Percentiles rank a stretch among this genome's conserved stretches.
Conservation (phyloP, 2,329 filamentous ascomycete species). For the Penicillium hesseltinei region DNA sequence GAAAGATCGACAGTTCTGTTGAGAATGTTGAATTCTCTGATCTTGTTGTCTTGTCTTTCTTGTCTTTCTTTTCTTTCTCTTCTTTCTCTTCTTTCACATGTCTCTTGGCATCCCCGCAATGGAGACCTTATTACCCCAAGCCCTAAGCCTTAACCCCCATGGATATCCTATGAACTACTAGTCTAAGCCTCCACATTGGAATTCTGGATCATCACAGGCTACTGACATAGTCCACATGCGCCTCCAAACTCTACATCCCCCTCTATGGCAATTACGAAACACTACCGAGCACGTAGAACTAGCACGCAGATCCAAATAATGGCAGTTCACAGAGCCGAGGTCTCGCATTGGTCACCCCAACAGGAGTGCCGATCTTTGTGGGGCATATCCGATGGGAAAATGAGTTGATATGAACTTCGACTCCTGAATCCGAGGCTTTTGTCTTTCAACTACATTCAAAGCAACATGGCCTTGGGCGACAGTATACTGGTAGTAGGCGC, state of each 20-base stretch:
- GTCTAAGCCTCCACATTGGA: background rate
- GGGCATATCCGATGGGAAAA: background rate
- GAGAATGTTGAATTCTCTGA: too few relatives aligned
- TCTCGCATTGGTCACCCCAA: slow-evolving; percentile 4
- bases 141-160: background rate
- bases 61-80: background rate
- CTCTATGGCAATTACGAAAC: background rate
- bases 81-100: slow-evolving; percentile 5
- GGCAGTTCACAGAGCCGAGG: background rate
- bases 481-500: slow-evolving; percentile 14
- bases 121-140: background rate
- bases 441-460: background rate
- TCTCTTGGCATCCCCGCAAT: background rate
- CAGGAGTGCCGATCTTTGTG: slow-evolving; percentile 5
- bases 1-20: background rate
- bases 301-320: background rate
- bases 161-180: background rate
- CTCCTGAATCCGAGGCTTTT: background rate
- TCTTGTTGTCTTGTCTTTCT: too few relatives aligned
- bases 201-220: background rate
- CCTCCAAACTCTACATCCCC: background rate
- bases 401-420: background rate
- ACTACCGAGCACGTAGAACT: too few relatives aligned
- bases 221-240: background rate
- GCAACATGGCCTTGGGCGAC: background rate